Evolutionary conservation across 75 land plant genomes (phyloP), one percentile per base, ranked within the genome.

Genomic region (Picea glauca): DNA sequence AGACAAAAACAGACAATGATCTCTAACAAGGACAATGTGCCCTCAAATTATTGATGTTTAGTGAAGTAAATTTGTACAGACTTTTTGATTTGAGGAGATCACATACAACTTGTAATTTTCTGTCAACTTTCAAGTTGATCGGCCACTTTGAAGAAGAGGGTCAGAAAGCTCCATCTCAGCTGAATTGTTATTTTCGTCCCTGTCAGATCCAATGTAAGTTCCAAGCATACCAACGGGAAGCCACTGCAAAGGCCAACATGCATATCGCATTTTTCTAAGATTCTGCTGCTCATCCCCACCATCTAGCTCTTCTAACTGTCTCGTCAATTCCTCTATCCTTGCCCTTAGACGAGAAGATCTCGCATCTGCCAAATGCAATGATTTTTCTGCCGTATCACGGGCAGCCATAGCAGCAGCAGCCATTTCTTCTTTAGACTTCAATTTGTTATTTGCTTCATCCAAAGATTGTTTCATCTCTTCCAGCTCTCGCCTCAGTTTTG

Each of bases 391-490:
- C 31, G 99, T 98, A 82, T 91, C 90, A 56, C 95, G 83, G 26
- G 99, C 93, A 78, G 93, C 95, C 83, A 94, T 92, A 30, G 99
- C 98, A 66, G 99, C 99, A 13, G 84, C 84, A 38, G 98, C 92
- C 78, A 96, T 96, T 81, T 96, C 95, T 79, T 96, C 99, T 87
- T 96, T 96, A 73, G 90, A 96, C 78, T 93, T 90, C 50, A 96
- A 79, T 80, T 96, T 94, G 74, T 82, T 88, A 59, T 90, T 90
- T 1, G 91, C 88, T 78, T 96, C 99, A 65, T 84, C 78, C 77
- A 90, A 74, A 18, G 86, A 80, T 77, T 83, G 80, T 46, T 78
- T 91, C 40, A 90, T 85, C 62, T 93, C 91, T 62, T 87, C 88
- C 26, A 92, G 80, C 63, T 88, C 92, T 74, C 85, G 88, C 33